Evolutionary conservation across 169 alveolate genomes (phyloP), one percentile per base, ranked within the genome.

Genomic region (Cystoisospora suis): DNA sequence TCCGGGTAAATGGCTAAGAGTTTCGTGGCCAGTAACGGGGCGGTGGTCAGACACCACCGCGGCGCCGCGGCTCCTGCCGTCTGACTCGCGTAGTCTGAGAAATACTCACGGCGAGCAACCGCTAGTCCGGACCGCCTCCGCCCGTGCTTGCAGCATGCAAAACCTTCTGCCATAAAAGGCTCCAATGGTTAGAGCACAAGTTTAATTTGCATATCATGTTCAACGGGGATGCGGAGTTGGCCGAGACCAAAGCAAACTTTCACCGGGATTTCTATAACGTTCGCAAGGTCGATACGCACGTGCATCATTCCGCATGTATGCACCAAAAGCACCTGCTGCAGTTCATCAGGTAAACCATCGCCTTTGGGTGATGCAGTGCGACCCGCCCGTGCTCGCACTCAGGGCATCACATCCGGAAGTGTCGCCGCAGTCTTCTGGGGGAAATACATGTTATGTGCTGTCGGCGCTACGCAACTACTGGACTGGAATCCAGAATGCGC

Each of bases 251-350:
- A 17, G 27, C 58, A 56, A 96, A 94, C 72, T 90, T 91, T 47
- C 95, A 94, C 47, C 93, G 97, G 15, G 99, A 97, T 88, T 98
- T 98, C 94, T 97, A 98, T 93, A 97, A 97, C 88, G 97, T 96
- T 17, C 89, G 97, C 56, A 98, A 98, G 83, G 98, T 98, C 27
- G 99, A 98, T 91, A 97, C 98, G 27, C 99, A 98, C 94, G 97
- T 98, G 29, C 99, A 98, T 81, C 99, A 97, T 89, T 91, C 96
- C n/a, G 97, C 97, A 20, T 96, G 98, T 61, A 97, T 97, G 99
- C 97, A 95, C 49, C 98, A 96, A 79, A 95, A 97, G 92, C 97
- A 95, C 44, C 93, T 97, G 27, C 93, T 95, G n/a, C 95, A 97
- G 47, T 97, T 97, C 88, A 97, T 97, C 38, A 83, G 96, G 90